These are phyloP conservation scores for Ustilago trichophora DNA, from an alignment of 1,284 basidiomycete genomes.

Conservation along the genomic window DNA sequence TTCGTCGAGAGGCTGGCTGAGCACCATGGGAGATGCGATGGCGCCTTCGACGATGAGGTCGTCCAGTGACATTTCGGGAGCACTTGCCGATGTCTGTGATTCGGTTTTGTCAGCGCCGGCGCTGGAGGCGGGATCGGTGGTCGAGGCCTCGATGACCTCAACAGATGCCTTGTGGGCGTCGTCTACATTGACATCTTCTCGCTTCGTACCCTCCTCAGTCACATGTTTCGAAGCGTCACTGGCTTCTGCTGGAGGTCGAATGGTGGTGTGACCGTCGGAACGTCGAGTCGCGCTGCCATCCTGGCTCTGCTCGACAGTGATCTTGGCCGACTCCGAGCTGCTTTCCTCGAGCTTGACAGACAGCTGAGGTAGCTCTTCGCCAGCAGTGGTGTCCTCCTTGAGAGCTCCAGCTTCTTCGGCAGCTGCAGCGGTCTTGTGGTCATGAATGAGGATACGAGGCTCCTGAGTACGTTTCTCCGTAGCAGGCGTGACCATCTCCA, in stretches of 20 bases:
- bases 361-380: neutral
- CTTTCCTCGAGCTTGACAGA: neutral
- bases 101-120: neutral
- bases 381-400: too few species aligned
- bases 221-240: too few species aligned
- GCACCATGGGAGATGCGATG: neutral
- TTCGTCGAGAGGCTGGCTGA: neutral
- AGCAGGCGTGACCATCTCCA: neutral
- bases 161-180: neutral
- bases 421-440: neutral
- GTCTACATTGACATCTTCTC: neutral
- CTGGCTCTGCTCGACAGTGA: too few species aligned
- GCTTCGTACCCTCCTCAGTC: neutral
- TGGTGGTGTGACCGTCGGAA: too few species aligned
- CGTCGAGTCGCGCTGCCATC: too few species aligned
- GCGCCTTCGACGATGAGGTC: constrained; percentile 13
- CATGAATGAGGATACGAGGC: neutral
- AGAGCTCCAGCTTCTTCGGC: too few species aligned
- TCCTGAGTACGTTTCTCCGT: neutral
- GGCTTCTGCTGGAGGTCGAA: too few species aligned
- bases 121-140: neutral
- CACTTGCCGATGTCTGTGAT: neutral
- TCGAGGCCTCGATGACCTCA: neutral
- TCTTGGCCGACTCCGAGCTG: neutral
- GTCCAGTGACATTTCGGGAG: constrained; percentile 9